phyloP scores from a whole-genome alignment of 1,284 basidiomycete genomes.

The Heliocybe sulcata region DNA sequence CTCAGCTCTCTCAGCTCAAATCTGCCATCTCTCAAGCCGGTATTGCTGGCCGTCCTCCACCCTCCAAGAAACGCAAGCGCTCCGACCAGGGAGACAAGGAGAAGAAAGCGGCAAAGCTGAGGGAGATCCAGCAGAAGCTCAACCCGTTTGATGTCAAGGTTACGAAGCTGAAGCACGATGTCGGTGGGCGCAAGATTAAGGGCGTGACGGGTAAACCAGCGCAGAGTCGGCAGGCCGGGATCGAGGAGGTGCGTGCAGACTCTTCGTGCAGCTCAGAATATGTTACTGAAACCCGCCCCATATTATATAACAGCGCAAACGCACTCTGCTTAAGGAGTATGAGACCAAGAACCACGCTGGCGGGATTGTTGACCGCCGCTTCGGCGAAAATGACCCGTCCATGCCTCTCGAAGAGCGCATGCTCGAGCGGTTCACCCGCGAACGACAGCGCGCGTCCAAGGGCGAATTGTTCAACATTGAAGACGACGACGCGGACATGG shows the following conservation, averaged over 20 bases:
- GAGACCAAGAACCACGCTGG: conserved; percentile 76
- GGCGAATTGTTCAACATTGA: conserved; percentile 87
- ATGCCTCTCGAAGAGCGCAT: conserved; percentile 95
- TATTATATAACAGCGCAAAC: conserved; percentile 55
- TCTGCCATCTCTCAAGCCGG: conserved; percentile 75
- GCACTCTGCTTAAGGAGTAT: conserved; percentile 84
- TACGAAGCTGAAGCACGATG: conserved; percentile 89
- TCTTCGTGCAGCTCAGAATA: not conserved
- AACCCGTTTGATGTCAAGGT: conserved; percentile 94
- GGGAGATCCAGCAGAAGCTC: conserved; percentile 77
- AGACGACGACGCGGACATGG: conserved; percentile 56
- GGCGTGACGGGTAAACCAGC: conserved; percentile 82
- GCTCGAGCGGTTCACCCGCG: conserved; percentile 93
- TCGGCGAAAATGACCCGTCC: conserved; percentile 91
- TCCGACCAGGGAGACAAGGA: conserved; percentile 69
- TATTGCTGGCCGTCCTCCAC: conserved; percentile 48
- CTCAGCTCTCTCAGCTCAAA: conserved; percentile 85
- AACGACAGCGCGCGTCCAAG: conserved; percentile 76
- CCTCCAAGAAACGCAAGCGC: conserved; percentile 68
- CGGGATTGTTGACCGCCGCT: conserved; percentile 89
- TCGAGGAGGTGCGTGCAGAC: conserved; percentile 71
- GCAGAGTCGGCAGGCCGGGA: conserved; percentile 81
- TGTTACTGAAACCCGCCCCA: not conserved
- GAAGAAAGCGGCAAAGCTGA: conserved; percentile 73
- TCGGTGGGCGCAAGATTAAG: conserved; percentile 81